Base-by-base conservation (phyloP, 2,329 filamentous ascomycete genomes). In the Microsporum ferrugineum region DNA sequence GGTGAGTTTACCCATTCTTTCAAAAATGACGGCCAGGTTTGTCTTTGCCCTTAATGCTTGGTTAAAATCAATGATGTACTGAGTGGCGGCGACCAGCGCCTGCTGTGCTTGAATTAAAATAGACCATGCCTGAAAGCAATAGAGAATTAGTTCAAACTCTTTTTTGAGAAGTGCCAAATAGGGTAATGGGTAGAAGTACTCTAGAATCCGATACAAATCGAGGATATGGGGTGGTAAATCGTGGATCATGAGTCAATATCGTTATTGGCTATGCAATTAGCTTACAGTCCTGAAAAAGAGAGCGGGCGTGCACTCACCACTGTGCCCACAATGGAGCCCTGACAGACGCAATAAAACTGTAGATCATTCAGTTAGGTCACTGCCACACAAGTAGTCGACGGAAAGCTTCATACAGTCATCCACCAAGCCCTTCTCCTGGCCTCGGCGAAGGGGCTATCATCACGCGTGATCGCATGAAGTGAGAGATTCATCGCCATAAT, bases 341-440 rank as follows among this genome's bases (percentile, higher is more conserved):
- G 76, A 29, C 76, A 70, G 43, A 76, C 72, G 62, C 73, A 75
- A 62, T 77, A 76, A 62, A 76, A 78, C 75, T 77, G 63, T 12
- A 31, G 60, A 43, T 12, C 39, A 36, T 23, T 41, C 57, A 23
- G 43, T 59, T 38, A 59, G 57, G 5, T 6, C 23, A 10, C 10
- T 47, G 60, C 45, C 57, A 61, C 14, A 27, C 31, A 36, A 27
- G n/a, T 17, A 23, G 33, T 12, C 7, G 43, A 8, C 17, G n/a
- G 29, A 33, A 27, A 14, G 31, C 4, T 39, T 53, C 69, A 60
- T 69, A 77, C 76, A 63, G 75, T 77, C 76, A 78, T 78, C 76
- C 76, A 78, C 76, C 76, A 78, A 45, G 75, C 75, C 67, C 76
- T 70, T 49, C 75, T 69, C 59, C 69, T 71, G 47, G 75, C 75